phyloP scores from a whole-genome alignment of 2,329 filamentous ascomycete genomes.

The Plectosphaerella cucumerina region DNA sequence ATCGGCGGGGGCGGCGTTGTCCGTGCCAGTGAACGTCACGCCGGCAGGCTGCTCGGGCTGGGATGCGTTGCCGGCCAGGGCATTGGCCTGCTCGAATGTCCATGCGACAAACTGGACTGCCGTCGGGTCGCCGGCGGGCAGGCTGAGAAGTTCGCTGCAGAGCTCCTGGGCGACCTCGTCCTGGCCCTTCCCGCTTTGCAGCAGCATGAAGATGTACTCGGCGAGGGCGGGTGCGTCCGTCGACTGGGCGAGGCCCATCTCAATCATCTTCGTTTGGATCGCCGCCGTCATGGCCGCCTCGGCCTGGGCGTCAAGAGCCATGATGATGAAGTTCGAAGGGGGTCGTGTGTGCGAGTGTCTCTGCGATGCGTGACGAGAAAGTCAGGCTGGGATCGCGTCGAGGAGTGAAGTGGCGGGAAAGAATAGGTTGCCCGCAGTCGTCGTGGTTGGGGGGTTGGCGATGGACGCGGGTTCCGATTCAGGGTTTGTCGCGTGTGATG shows the following conservation, averaged over 20 bases:
- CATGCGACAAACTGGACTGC: conserved; percentile 82
- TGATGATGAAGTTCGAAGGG: neutral
- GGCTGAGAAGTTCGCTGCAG: conserved; percentile 77
- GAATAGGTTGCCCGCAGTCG: too few species aligned
- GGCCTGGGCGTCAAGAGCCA: conserved; percentile 41
- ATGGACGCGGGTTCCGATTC: too few species aligned
- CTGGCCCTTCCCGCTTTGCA: conserved; percentile 90
- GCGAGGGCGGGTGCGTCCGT: conserved; percentile 76
- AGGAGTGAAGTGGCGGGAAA: too few species aligned
- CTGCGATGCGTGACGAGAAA: too few species aligned
- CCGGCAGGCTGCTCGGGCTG: conserved; percentile 15
- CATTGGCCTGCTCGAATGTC: conserved; percentile 84
- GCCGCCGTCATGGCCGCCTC: conserved; percentile 69
- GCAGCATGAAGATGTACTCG: conserved; percentile 96
- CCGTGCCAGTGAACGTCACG: conserved; percentile 26
- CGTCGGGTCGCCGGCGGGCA: conserved; percentile 77
- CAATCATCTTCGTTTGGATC: conserved; percentile 86
- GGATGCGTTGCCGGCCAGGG: conserved; percentile 56
- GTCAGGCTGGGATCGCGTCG: too few species aligned
- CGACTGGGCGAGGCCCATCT: conserved; percentile 87
- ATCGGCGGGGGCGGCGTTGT: conserved; percentile 19
- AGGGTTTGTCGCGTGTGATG: too few species aligned
- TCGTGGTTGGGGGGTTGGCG: too few species aligned
- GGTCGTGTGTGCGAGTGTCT: too few species aligned
- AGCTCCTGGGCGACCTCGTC: conserved; percentile 86